Evolutionary conservation across 139 green algal genomes (phyloP), one percentile per base, ranked within the genome.

Genomic region (Limnomonas spitsbergensis): DNA sequence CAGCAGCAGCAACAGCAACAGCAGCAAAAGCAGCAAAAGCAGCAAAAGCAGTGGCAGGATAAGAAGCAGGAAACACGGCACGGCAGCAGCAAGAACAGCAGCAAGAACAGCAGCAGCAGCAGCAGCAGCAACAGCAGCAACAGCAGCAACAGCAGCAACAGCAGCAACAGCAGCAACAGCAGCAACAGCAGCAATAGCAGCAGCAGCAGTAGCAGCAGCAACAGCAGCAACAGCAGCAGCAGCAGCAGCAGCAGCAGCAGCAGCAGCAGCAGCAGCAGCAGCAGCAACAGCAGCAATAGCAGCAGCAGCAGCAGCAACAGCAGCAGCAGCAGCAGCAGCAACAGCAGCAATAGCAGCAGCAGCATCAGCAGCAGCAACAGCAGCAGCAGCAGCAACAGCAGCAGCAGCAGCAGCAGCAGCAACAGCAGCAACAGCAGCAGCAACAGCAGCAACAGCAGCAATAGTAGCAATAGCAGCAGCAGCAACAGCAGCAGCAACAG

Each of bases 131-230:
- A n/a, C n/a, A n/a, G n/a, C n/a, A n/a, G n/a, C n/a, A n/a, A n/a
- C n/a, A n/a, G n/a, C n/a, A n/a, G n/a, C n/a, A 77, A 53, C 47
- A 75, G 61, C 53, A 37, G 29, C 66, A 76, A 42, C 71, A 39
- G n/a, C 39, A 9, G 1, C 4, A 38, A 40, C 6, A n/a, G 32
- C 1, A 53, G 70, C 39, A 31, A 14, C 70, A 76, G 70, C 39
- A 38, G 7, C 70, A 38, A 40, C 27, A 66, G 66, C 31, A 34
- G 31, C 26, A 31, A 39, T 34, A 72, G 31, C 66, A 7, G 26
- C 26, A 34, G 24, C 4, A 20, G 40, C 9, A 31, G 66, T 72
- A 34, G n/a, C 2, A 31, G 66, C 66, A 39, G 2, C 38, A 27
- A 34, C 66, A 42, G 32, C 47, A 40, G 68, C n/a, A 34, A n/a